A percentile compares a stretch with the other conserved stretches of the same genome.
Evolutionary conservation across 164 flowering plant species (phyloP).

Genomic region (Platanus orientalis): DNA sequence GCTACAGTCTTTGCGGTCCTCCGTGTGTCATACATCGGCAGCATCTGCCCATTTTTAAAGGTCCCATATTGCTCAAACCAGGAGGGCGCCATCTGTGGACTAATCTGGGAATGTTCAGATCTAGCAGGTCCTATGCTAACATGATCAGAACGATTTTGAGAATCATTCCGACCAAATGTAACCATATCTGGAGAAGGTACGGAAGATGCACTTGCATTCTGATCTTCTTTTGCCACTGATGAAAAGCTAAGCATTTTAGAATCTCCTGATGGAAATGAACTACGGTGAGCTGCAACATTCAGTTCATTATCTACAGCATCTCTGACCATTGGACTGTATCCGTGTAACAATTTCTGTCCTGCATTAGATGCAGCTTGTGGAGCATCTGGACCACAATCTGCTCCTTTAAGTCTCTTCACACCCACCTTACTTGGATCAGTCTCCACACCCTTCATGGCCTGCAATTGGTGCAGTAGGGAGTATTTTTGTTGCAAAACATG

Average conservation of each 20-base stretch:
- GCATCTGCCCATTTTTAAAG: conserved; percentile 60
- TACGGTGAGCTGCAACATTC: conserved; percentile 11
- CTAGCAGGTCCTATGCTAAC: conserved; percentile 25
- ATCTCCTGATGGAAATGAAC: conserved; percentile 20
- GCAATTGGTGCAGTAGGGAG: conserved; percentile 64
- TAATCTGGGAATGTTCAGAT: conserved; percentile 41
- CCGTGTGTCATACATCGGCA: conserved; percentile 26
- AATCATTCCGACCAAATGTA: conserved; percentile 30
- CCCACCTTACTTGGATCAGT: conserved; percentile 42
- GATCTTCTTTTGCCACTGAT: neutral
- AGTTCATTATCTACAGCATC: conserved; percentile 22
- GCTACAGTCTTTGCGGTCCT: conserved; percentile 18
- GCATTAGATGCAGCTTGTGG: conserved; percentile 26
- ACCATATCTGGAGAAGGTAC: conserved; percentile 23
- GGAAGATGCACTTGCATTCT: conserved; percentile 23
- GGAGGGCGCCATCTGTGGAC: conserved; percentile 83
- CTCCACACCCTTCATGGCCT: conserved; percentile 46
- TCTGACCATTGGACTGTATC: conserved; percentile 24
- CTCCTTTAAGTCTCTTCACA: conserved; percentile 46
- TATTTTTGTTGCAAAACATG: conserved; percentile 32
- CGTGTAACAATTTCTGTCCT: conserved; percentile 30
- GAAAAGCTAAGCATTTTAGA: neutral
- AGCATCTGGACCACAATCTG: conserved; percentile 31
- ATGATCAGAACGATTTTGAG: conserved; percentile 25
- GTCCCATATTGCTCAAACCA: conserved; percentile 86